Base-by-base conservation (phyloP, 192 early-diverging fungal genomes). In the Thoreauomyces humboldtii region DNA sequence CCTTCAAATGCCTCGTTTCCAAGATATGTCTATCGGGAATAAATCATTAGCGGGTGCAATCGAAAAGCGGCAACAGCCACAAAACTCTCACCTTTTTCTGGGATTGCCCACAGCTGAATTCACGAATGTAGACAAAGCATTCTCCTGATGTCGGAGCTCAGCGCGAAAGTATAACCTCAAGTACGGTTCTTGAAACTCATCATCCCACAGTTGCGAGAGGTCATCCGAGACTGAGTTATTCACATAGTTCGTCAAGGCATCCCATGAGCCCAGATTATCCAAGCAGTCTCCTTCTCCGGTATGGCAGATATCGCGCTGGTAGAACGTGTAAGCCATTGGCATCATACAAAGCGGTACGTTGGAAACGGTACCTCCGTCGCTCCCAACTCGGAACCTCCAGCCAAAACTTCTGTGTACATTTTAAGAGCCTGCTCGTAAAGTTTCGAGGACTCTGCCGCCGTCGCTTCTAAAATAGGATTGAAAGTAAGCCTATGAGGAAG, bases 261-360 rank as follows among this genome's bases (percentile, higher is more conserved):
- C 83, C 87, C 88, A 91, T 38, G 82, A 63, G 4, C 77, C 81
- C 31, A 91, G 73, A 22, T 85, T 74, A 38, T 82, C 79, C 55
- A 85, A 63, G 59, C 87, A 89, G 52, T 81, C 75, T 24, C 88
- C 68, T 6, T 79, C 72, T 12, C 82, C 83, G 27, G 81, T 55
- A 31, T 60, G 53, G 27, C 54, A 66, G 15, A 66, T 55, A n/a
- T 55, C 44, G 4, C 55, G 29, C 34, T 57, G 25, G 22, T 27
- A 25, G n/a, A n/a, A n/a, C n/a, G n/a, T n/a, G n/a, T n/a, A n/a
- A n/a, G n/a, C n/a, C n/a, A n/a, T n/a, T n/a, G n/a, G n/a, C n/a
- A n/a, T n/a, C n/a, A n/a, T n/a, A n/a, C n/a, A n/a, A n/a, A n/a
- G n/a, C n/a, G n/a, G n/a, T n/a, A n/a, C n/a, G 15, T 52, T 22